Evolutionary conservation across 1,139 yeast species (phyloP), one percentile per base, ranked within the genome.

Genomic region (Scheffersomyces lignicola): DNA sequence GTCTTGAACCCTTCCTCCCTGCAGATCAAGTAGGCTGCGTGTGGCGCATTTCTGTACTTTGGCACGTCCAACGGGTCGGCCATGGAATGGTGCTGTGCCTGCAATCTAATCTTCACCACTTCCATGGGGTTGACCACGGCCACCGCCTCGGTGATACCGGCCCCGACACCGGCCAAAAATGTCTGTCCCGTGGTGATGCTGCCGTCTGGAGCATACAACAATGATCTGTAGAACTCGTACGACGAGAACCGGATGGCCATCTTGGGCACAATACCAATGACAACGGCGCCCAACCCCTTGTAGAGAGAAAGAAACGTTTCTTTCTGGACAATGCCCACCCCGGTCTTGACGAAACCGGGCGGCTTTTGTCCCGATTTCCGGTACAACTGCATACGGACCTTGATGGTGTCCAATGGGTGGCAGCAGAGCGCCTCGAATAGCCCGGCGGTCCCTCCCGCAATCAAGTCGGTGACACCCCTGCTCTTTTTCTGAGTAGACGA

Each of bases 371-470:
- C 76, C 14, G 77, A 65, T 49, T 78, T 80, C 49, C 73, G 76
- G 56, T 83, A 81, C 52, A 90, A 76, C 64, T 90, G 97, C 97
- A 90, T 90, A 58, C 97, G 79, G 44, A 92, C 98, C 65, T 92
- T 92, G 60, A 92, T 87, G 33, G 98, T 92, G 54, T 83, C 92
- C 54, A 90, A 76, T 10, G 97, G 97, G 61, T 92, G 98, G 63
- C 98, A 92, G 60, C 94, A 82, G 47, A 92, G 74, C 14, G 97
- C 98, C 68, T 92, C 98, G 58, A 89, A 87, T 43, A 90, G 73
- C 42, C 98, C 98, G 13, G 98, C 98, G 10, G 94, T 83, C 54
- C 98, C 98, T 49, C 98, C 98, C 31, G 97, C 95, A 37, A 89
- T 72, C 52, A 90, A 76, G 60, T 89, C 96, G 42, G 86, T 77